Percentiles rank a stretch among this genome's conserved stretches.
These are phyloP conservation scores for Tolypocladium inflatum DNA, from an alignment of 2,329 filamentous ascomycete genomes.

Conservation along the genomic window DNA sequence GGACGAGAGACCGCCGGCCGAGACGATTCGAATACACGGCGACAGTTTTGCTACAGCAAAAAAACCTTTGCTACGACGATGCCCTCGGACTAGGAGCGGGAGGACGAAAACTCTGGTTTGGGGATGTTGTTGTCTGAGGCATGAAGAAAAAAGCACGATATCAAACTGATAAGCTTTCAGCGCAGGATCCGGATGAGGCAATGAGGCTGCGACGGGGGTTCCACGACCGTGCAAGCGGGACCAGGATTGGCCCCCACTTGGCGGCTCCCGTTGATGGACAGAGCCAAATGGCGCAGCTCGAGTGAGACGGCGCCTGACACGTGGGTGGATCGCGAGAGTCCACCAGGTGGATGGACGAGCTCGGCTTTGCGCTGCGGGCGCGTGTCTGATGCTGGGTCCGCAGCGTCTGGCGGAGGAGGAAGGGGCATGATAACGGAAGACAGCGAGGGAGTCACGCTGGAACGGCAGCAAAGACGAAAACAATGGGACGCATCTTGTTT, in stretches of 20 bases:
- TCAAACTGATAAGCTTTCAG: constrained; percentile 5
- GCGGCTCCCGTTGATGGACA: constrained; percentile 3
- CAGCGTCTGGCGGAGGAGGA: background rate
- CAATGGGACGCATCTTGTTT: background rate
- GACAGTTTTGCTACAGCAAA: background rate
- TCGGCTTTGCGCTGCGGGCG: background rate
- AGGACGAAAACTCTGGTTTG: constrained; percentile 5
- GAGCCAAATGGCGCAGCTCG: constrained; percentile 3
- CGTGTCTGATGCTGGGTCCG: background rate
- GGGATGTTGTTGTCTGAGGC: constrained; percentile 12
- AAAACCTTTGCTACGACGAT: background rate
- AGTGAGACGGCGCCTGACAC: constrained; percentile 9
- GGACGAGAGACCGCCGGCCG: background rate
- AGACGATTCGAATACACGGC: background rate
- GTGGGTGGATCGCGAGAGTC: constrained; percentile 10
- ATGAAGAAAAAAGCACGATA: constrained; percentile 6
- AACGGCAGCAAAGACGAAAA: background rate
- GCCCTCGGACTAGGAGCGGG: background rate
- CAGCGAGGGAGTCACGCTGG: background rate
- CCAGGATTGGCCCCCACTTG: constrained; percentile 6
- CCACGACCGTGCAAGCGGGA: constrained; percentile 1
- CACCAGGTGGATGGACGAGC: constrained; percentile 3
- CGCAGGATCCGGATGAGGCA: constrained; percentile 10
- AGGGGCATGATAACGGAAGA: background rate
- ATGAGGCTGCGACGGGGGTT: constrained; percentile 3